phyloP scores from a whole-genome alignment of 1,284 basidiomycete species.

The Laetiporus sulphureus region DNA sequence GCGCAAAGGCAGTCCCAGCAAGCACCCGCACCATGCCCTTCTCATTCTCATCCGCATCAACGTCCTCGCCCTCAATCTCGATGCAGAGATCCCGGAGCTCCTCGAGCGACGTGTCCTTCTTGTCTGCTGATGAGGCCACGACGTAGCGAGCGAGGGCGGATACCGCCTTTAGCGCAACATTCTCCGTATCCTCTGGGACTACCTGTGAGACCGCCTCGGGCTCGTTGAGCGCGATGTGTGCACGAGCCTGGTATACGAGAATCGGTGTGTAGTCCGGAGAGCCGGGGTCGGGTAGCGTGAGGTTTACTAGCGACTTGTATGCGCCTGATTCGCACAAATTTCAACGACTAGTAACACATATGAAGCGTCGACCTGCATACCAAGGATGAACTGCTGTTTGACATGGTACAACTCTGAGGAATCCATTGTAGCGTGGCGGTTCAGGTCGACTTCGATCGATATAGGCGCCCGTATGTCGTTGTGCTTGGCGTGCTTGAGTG shows the following conservation, averaged over 20 bases:
- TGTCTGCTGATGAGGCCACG: conserved; percentile 34
- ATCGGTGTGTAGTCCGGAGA: conserved; percentile 59
- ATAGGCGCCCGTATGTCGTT: no score
- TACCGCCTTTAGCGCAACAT: conserved; percentile 67
- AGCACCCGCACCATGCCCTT: conserved; percentile 70
- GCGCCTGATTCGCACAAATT: conserved; percentile 41
- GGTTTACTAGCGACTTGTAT: conserved; percentile 51
- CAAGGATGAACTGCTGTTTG: conserved; percentile 81
- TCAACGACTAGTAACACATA: background rate
- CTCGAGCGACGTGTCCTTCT: conserved; percentile 61
- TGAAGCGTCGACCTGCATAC: no score
- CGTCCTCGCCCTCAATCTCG: conserved; percentile 78
- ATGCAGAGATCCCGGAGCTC: conserved; percentile 80
- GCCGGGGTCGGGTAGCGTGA: conserved; percentile 50
- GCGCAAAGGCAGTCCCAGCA: conserved; percentile 79
- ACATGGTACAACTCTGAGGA: conserved; percentile 79
- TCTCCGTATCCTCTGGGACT: conserved; percentile 52
- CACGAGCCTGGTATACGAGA: conserved; percentile 78
- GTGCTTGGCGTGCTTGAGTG: no score
- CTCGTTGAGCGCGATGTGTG: conserved; percentile 73
- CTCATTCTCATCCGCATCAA: conserved; percentile 53
- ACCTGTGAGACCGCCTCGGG: conserved; percentile 48
- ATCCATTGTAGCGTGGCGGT: conserved; percentile 67
- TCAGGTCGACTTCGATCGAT: no score
- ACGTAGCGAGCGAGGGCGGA: conserved; percentile 67